phyloP scores from a whole-genome alignment of 768 basidiomycete genomes.

The Tulasnella sp. region DNA sequence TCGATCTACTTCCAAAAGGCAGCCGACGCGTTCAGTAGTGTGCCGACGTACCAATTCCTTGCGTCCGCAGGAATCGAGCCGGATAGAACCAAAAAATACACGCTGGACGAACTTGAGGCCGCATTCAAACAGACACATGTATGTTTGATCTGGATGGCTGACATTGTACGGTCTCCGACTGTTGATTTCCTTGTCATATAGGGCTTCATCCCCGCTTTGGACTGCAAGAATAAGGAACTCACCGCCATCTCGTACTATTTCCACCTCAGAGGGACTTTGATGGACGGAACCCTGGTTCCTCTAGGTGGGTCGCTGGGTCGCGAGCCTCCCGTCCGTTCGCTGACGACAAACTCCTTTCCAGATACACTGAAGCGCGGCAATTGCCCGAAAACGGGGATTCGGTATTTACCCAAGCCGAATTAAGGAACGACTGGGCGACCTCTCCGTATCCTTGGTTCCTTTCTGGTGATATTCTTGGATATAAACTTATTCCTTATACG shows the following conservation, averaged over 20 bases:
- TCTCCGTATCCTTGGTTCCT: background rate
- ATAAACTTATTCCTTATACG: background rate
- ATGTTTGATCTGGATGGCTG: background rate
- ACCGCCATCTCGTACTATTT: constrained; percentile 58
- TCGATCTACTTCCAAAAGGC: background rate
- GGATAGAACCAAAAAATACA: background rate
- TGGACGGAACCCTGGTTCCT: constrained; percentile 47
- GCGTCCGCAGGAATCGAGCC: background rate
- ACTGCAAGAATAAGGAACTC: constrained; percentile 42
- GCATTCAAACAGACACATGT: background rate
- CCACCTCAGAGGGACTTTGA: constrained; percentile 43
- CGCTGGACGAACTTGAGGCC: background rate
- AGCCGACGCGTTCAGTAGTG: background rate
- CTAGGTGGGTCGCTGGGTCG: background rate
- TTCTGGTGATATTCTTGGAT: background rate
- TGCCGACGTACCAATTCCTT: background rate
- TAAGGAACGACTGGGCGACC: background rate
- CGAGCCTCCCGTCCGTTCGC: background rate
- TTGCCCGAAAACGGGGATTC: background rate
- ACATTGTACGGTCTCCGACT: no score
- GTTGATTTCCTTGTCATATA: constrained; percentile 28
- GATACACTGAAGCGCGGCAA: background rate
- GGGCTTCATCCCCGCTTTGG: constrained; percentile 49
- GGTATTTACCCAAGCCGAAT: background rate
- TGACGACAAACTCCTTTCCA: background rate